Conservation (phyloP, 1,284 basidiomycete genomes). For the Boletus mariae region DNA sequence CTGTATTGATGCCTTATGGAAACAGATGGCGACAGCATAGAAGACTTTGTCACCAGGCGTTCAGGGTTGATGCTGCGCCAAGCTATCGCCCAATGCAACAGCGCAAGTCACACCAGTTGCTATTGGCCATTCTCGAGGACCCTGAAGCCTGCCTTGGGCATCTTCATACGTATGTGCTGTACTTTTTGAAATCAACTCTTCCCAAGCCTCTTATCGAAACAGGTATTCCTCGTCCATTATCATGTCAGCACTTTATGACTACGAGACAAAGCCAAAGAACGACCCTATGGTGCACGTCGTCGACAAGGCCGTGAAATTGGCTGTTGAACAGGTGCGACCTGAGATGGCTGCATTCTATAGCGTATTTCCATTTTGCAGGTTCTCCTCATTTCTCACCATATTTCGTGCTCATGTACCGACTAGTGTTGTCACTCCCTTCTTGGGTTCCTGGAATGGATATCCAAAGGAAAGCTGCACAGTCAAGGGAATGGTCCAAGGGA, state of each 20-base stretch:
- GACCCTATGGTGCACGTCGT: background rate
- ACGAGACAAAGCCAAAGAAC: background rate
- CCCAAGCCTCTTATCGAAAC: background rate
- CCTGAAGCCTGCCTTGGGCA: too few relatives aligned
- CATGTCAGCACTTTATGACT: background rate
- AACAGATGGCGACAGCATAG: too few relatives aligned
- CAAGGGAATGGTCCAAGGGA: background rate
- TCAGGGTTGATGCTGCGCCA: too few relatives aligned
- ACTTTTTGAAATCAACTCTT: background rate
- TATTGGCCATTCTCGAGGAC: too few relatives aligned
- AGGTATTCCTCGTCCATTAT: background rate
- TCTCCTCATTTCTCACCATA: background rate
- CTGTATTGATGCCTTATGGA: too few relatives aligned
- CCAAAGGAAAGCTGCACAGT: background rate
- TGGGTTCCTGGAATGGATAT: background rate
- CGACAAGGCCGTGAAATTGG: background rate
- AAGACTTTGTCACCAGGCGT: too few relatives aligned
- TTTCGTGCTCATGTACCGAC: background rate
- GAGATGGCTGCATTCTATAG: constrained; percentile 1
- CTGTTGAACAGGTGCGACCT: constrained; percentile 17
- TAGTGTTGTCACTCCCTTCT: constrained; percentile 18
- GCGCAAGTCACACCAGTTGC: too few relatives aligned
- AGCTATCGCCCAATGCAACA: too few relatives aligned
- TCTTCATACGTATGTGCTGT: background rate
- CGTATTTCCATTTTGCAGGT: constrained; percentile 1